Evolutionary conservation across 2,329 filamentous ascomycete species (phyloP), one percentile per base, ranked within the genome.

Genomic region (Macrophomina phaseolina): DNA sequence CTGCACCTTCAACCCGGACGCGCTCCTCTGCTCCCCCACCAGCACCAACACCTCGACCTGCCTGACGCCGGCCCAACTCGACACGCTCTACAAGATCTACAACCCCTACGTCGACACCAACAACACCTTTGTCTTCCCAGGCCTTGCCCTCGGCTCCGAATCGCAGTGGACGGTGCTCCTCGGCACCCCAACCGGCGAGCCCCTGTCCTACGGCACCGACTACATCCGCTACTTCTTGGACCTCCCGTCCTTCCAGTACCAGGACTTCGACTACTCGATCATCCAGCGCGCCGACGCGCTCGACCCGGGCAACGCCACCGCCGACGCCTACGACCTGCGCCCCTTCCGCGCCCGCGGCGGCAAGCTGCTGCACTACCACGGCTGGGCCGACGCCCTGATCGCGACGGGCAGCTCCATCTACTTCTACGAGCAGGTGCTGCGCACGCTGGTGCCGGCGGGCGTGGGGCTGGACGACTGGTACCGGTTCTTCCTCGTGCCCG

Each of bases 391-490:
- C 68, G 77, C 70, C 0, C 71, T 79, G 7, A 89, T 88, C 64
- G 81, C 84, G 14, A 82, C 82, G 0, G 81, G 82, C 0, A 80
- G 83, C 23, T 83, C 82, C 2, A 80, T 83, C 9, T 84, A 84
- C 72, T 89, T 81, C 71, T 84, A 85, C 73, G 77, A 81, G 18
- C 78, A 81, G 16, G 80, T 86, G 1, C 56, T 72, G n/a, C 73
- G 73, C 6, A 74, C 74, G 0, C 67, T 82, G 30, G 67, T 73
- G n/a, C 75, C 77, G 0, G 67, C 70, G 12, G 78, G 76, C 23
- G 71, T 79, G 36, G 69, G 78, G 3, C 68, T 81, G 1, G 76
- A 80, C 51, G 71, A 73, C 16, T 83, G 79, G 71, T 82, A 77
- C 72, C 77, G 79, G 53, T 77, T 79, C 71, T 82, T 82, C 73